Base-by-base conservation (phyloP, 495 filamentous ascomycete species). In the Aspergillus indologenus region DNA sequence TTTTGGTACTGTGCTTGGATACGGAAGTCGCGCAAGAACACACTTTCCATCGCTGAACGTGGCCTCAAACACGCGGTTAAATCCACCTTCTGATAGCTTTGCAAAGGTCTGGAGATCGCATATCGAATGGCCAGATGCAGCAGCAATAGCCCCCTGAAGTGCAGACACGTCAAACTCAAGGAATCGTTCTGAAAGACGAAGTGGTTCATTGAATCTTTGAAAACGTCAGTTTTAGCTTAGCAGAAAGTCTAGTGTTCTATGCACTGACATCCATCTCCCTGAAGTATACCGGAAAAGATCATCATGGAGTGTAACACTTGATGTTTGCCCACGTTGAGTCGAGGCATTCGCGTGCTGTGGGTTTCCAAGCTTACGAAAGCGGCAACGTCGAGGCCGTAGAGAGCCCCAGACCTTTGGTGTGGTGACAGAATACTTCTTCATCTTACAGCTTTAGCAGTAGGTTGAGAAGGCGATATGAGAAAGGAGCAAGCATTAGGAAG, bases 11-110 rank as follows among this genome's bases (percentile, higher is more conserved):
- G 68, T 68, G 8, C 54, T 53, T 14, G 60, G 58, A 49, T 69
- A 71, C 1, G 70, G 70, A 7, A 73, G 14, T 54, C 66, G 54
- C 8, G 66, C 66, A 51, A 73, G 59, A n/a, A 69, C 56, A 44
- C 26, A 29, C 4, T 56, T 23, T 2, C 66, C 64, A 46, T 73
- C 66, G 2, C 46, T 50, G 53, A 69, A 66, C 3, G 56, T 55
- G 15, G 60, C 54, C 19, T 64, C 48, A 45, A 71, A 66, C 2
- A 67, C 26, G 14, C 68, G 57, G 52, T 69, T 73, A 56, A 66
- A 69, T 19, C 68, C 70, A 19, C 68, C 66, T 66, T 73, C 70
- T 17, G 68, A 58, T 20, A 73, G 40, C 53, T 73, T 73, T 1
- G 6, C 45, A 44, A 71, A 57, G 18, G 24, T 11, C 15, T 46